A percentile compares a stretch with the other conserved stretches of the same genome.
These are phyloP conservation scores for Cryphonectria parasitica DNA, from an alignment of 2,329 filamentous ascomycete species.

Conservation along the genomic window DNA sequence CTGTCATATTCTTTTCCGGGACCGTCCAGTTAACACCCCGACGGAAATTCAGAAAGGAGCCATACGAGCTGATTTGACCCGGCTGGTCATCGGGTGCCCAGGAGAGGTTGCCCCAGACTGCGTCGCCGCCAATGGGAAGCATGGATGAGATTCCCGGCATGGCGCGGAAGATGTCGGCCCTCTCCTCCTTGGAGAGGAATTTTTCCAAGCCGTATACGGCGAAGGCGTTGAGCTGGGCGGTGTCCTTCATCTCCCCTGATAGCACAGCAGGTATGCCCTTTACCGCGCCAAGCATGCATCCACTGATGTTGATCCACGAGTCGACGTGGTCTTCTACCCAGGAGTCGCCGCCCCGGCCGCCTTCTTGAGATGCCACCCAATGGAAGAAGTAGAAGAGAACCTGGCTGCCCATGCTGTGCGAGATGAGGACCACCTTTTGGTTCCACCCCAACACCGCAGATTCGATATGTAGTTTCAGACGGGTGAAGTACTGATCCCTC, in stretches of 20 bases:
- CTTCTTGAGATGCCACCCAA: constrained; percentile 77
- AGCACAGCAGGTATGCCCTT: constrained; percentile 90
- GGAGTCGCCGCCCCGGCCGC: constrained; percentile 77
- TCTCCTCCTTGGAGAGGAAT: constrained; percentile 87
- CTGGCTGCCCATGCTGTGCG: constrained; percentile 97
- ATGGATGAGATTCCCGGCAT: constrained; percentile 98
- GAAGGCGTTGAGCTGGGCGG: constrained; percentile 92
- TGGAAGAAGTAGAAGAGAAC: constrained; percentile 82
- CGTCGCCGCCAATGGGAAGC: constrained; percentile 91
- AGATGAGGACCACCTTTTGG: constrained; percentile 83
- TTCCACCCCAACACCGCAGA: constrained; percentile 72
- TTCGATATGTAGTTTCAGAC: constrained; percentile 89
- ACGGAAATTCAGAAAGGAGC: constrained; percentile 84
- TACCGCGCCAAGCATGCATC: constrained; percentile 93
- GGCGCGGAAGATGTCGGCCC: constrained; percentile 90
- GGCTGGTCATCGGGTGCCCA: constrained; percentile 87
- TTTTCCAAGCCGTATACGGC: constrained; percentile 97
- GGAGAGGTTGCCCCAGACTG: constrained; percentile 88
- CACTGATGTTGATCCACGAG: constrained; percentile 97
- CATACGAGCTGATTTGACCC: constrained; percentile 73
- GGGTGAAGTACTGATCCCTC: constrained; percentile 91
- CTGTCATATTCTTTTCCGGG: constrained; percentile 76
- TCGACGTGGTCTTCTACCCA: constrained; percentile 94
- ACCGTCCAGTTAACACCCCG: constrained; percentile 65
- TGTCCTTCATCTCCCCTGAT: constrained; percentile 98